These are phyloP conservation scores for Penicillium goetzii DNA, from an alignment of 495 filamentous ascomycete genomes.

Conservation along the genomic window DNA sequence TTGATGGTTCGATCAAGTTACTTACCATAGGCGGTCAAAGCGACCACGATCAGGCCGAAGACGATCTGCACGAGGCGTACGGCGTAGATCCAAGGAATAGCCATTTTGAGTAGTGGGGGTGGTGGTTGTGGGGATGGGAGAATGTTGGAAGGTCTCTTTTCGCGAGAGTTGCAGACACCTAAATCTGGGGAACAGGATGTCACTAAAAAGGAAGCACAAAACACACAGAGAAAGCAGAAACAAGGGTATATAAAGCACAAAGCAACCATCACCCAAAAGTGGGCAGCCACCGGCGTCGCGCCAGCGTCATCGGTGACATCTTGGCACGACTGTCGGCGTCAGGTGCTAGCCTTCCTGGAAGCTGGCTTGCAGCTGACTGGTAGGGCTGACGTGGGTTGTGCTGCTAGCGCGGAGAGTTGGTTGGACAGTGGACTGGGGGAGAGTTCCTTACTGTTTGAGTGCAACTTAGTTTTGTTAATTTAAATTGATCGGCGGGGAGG, in stretches of 20 bases:
- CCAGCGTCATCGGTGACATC: slow-evolving; percentile 31
- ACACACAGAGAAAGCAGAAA: neutral
- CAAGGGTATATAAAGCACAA: neutral
- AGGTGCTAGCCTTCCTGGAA: neutral
- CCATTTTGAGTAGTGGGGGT: slow-evolving; percentile 24
- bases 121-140: neutral
- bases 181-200: neutral
- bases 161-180: neutral
- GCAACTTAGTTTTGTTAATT: neutral
- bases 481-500: neutral
- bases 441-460: neutral
- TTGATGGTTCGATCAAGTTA: slow-evolving; percentile 15
- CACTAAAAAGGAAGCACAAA: neutral
- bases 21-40: slow-evolving; percentile 71
- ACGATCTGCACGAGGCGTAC: slow-evolving; percentile 66
- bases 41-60: slow-evolving; percentile 72
- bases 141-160: neutral
- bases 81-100: slow-evolving; percentile 56
- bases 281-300: slow-evolving; percentile 32
- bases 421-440: neutral
- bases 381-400: slow-evolving; percentile 10
- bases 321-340: slow-evolving; percentile 12
- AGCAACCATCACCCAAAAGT: neutral
- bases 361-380: slow-evolving; percentile 2
- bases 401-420: neutral